A percentile compares a stretch with the other conserved stretches of the same genome.
Conservation (phyloP, 495 filamentous ascomycete species). For the Hypoxylon fuscum region DNA sequence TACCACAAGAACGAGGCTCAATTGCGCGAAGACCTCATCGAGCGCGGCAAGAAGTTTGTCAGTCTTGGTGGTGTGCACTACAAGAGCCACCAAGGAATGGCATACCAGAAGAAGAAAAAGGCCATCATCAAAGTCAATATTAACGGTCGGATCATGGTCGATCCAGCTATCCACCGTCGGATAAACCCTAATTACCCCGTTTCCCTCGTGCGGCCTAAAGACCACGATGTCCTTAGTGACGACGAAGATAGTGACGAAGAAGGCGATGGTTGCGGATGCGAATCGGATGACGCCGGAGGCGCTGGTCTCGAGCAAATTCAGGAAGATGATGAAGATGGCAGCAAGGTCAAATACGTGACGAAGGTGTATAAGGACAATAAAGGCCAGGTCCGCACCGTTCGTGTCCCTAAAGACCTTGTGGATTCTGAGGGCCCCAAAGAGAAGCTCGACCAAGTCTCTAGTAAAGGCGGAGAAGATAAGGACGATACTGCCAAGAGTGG, state of each 20-base stretch:
- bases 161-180: constrained; percentile 84
- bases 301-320: constrained; percentile 41
- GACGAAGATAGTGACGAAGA: constrained; percentile 69
- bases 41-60: constrained; percentile 88
- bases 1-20: constrained; percentile 80
- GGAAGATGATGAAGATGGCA: constrained; percentile 59
- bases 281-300: constrained; percentile 49
- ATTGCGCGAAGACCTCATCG: constrained; percentile 72
- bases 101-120: constrained; percentile 85
- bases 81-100: constrained; percentile 82
- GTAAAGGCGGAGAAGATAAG: constrained; percentile 50
- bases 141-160: constrained; percentile 92
- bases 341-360: constrained; percentile 63
- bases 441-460: constrained; percentile 70
- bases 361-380: constrained; percentile 74
- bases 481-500: constrained; percentile 51
- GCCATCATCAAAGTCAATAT: constrained; percentile 84
- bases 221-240: constrained; percentile 71
- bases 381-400: constrained; percentile 64
- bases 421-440: constrained; percentile 71
- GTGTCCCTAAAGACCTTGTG: constrained; percentile 61
- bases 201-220: constrained; percentile 78
- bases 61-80: constrained; percentile 84
- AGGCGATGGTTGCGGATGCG: constrained; percentile 57
- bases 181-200: constrained; percentile 91